A percentile compares a stretch with the other conserved stretches of the same genome.
Evolutionary conservation across 208 protist species (phyloP).

Genomic region (Tetramitus jugosus): DNA sequence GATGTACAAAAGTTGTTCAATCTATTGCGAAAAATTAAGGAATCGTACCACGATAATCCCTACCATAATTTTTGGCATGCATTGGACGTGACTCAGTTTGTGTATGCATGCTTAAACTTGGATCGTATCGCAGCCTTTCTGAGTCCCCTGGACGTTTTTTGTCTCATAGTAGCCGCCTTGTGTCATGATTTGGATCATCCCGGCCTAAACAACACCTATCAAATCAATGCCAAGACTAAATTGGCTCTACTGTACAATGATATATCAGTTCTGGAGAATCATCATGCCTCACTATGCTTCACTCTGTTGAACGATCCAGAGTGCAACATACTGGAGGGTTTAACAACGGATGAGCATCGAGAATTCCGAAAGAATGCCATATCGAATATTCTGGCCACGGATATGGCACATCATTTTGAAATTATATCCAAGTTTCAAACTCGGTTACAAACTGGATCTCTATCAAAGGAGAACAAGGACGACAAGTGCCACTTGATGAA

Average conservation of each 20-base stretch:
- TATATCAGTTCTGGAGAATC: slow-evolving; percentile 73
- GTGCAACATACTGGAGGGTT: slow-evolving; percentile 61
- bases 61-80: slow-evolving; percentile 62
- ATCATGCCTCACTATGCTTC: slow-evolving; percentile 78
- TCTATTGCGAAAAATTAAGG: not conserved
- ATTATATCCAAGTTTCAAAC: slow-evolving; percentile 10
- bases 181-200: slow-evolving; percentile 62
- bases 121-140: slow-evolving; percentile 23
- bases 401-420: slow-evolving; percentile 33
- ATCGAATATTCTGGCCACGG: slow-evolving; percentile 25
- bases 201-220: slow-evolving; percentile 63
- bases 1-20: not conserved
- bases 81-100: slow-evolving; percentile 50
- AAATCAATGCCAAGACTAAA: slow-evolving; percentile 38
- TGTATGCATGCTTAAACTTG: slow-evolving; percentile 35
- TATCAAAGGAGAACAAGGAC: slow-evolving; percentile 6
- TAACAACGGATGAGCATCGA: slow-evolving; percentile 19
- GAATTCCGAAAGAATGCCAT: slow-evolving; percentile 29
- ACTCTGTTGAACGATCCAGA: slow-evolving; percentile 67
- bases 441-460: not conserved
- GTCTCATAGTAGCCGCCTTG: slow-evolving; percentile 43
- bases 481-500: slow-evolving; percentile 11
- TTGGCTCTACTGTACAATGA: slow-evolving; percentile 42
- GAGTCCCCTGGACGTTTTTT: slow-evolving; percentile 41
- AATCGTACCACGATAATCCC: slow-evolving; percentile 31